These are phyloP conservation scores for Pyrenochaeta sp. DNA, from an alignment of 2,329 filamentous ascomycete genomes.

Conservation along the genomic window DNA sequence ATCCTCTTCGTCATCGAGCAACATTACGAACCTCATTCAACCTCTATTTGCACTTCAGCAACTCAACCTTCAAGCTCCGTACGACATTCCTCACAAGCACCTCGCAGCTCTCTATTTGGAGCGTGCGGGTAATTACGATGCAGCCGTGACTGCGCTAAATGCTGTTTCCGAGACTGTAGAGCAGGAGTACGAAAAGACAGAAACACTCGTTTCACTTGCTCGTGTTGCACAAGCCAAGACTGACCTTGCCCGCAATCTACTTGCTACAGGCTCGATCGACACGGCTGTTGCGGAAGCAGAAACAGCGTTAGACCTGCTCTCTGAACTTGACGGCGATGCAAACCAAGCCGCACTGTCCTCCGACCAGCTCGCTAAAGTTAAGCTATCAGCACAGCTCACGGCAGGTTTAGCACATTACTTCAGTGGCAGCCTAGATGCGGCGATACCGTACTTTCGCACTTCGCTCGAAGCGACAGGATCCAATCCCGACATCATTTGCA, in stretches of 20 bases:
- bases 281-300: slow-evolving; percentile 82
- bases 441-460: slow-evolving; percentile 80
- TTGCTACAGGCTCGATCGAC: slow-evolving; percentile 72
- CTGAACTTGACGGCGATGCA: slow-evolving; percentile 65
- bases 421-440: slow-evolving; percentile 68
- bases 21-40: slow-evolving; percentile 74
- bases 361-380: slow-evolving; percentile 72
- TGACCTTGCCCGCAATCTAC: slow-evolving; percentile 83
- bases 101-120: slow-evolving; percentile 84
- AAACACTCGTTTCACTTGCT: slow-evolving; percentile 76
- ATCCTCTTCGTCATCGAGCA: slow-evolving; percentile 59
- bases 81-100: slow-evolving; percentile 77
- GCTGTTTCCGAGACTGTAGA: slow-evolving; percentile 76
- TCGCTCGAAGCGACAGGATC: slow-evolving; percentile 79
- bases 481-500: slow-evolving; percentile 83
- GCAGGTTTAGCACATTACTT: slow-evolving; percentile 85
- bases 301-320: slow-evolving; percentile 78
- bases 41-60: slow-evolving; percentile 90
- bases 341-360: slow-evolving; percentile 64
- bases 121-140: slow-evolving; percentile 72
- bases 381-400: slow-evolving; percentile 85
- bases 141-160: slow-evolving; percentile 71
- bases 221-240: slow-evolving; percentile 84
- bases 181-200: slow-evolving; percentile 82
- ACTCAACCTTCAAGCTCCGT: slow-evolving; percentile 73